Percentiles rank a stretch among this genome's conserved stretches.
These are phyloP conservation scores for Tritrichomonas foetus DNA, from an alignment of 208 protist genomes.

Conservation along the genomic window DNA sequence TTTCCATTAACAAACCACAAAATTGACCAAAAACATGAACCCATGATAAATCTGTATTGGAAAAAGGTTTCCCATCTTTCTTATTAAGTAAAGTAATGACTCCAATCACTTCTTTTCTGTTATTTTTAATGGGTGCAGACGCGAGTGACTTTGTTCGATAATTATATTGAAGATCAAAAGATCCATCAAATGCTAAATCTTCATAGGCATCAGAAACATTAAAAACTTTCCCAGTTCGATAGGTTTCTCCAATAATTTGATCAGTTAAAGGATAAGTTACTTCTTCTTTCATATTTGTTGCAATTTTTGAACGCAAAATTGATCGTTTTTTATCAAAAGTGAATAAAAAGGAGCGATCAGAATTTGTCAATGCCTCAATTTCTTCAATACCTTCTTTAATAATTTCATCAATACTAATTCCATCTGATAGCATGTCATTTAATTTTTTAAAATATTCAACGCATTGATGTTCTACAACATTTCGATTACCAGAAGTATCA, in stretches of 20 bases:
- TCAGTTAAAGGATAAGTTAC: slow-evolving; percentile 6
- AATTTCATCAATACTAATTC: not conserved
- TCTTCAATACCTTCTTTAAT: not conserved
- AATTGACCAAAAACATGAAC: not conserved
- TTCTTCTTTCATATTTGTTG: not conserved
- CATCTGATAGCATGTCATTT: not conserved
- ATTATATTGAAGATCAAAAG: not conserved
- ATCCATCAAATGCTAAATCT: not conserved
- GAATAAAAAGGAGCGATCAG: not conserved
- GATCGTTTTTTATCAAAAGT: not conserved
- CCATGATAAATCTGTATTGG: not conserved
- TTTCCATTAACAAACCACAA: not conserved
- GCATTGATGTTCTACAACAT: not conserved
- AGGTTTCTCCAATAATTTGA: not conserved
- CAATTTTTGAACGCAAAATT: not conserved
- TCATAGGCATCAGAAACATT: slow-evolving; percentile 21
- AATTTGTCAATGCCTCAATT: not conserved
- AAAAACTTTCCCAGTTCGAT: not conserved
- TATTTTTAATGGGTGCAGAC: not conserved
- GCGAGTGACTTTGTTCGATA: not conserved
- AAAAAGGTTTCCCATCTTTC: slow-evolving; percentile 8
- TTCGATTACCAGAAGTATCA: not conserved
- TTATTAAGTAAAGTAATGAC: not conserved
- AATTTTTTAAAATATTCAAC: not conserved
- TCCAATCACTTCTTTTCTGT: not conserved